phyloP scores from a whole-genome alignment of 768 basidiomycete species.

The Serendipita sp. region DNA sequence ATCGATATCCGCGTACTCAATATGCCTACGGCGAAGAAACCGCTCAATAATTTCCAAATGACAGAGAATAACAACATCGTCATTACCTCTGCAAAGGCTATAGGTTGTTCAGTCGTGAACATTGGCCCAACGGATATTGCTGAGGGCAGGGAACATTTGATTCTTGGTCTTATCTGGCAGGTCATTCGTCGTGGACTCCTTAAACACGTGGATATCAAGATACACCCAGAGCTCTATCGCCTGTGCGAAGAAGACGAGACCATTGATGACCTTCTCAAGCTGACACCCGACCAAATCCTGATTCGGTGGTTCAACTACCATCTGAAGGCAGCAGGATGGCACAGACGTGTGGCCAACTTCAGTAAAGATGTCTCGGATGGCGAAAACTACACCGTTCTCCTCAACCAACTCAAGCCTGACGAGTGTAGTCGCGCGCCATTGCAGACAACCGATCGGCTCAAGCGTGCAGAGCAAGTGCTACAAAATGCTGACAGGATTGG shows the following conservation, averaged over 20 bases:
- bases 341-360: slow-evolving; percentile 90
- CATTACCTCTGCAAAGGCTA: slow-evolving; percentile 93
- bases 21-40: slow-evolving; percentile 62
- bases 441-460: slow-evolving; percentile 64
- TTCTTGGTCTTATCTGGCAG: slow-evolving; percentile 97
- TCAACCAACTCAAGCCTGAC: slow-evolving; percentile 91
- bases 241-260: slow-evolving; percentile 96
- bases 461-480: slow-evolving; percentile 85
- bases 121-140: slow-evolving; percentile 88
- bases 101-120: slow-evolving; percentile 97
- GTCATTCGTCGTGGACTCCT: slow-evolving; percentile 89
- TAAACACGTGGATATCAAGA: slow-evolving; percentile 92
- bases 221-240: slow-evolving; percentile 92
- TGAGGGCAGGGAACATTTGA: slow-evolving; percentile 89
- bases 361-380: slow-evolving; percentile 93
- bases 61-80: slow-evolving; percentile 99
- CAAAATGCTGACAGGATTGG: slow-evolving; percentile 88
- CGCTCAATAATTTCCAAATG: slow-evolving; percentile 95
- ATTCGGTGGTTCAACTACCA: slow-evolving; percentile 99
- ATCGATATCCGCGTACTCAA: slow-evolving; percentile 98
- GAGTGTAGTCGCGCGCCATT: slow-evolving; percentile 84
- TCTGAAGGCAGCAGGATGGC: slow-evolving; percentile 87
- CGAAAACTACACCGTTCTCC: slow-evolving; percentile 92
- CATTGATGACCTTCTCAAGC: slow-evolving; percentile 78
- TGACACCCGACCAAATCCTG: slow-evolving; percentile 95